Evolutionary conservation across 768 basidiomycete genomes (phyloP), one percentile per base, ranked within the genome.

Genomic region (Termitomyces eurrhizus): DNA sequence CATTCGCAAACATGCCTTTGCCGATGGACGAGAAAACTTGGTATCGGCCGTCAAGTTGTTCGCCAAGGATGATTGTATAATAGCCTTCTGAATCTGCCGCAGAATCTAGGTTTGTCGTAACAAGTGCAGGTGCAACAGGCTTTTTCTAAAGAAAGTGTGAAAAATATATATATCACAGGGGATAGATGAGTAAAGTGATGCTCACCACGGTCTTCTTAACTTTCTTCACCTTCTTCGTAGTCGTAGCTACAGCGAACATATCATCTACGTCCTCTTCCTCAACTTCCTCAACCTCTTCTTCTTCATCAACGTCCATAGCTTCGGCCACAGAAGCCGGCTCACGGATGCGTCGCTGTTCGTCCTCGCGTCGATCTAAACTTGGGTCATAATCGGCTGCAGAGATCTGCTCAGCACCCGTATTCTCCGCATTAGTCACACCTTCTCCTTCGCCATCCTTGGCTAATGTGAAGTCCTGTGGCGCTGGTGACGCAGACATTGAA

Each of bases 1-100:
- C 97, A 58, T 92, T 93, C 52, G 95, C 94, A 72, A 98, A 99
- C 96, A 99, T 99, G 52, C 97, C 97, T 72, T 96, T 95, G 18
- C 97, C 97, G n/a, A 98, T 80, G 52, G 86, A 92, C 52, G 93
- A 93, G 65, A 91, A 95, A 11, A 99, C 93, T 71, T 97, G 93
- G 70, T 98, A 99, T 45, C 90, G 84, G 32, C 88, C 85, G 68
- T 97, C 95, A 18, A 99, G 80, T 61, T 93, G 88, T 74, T 99
- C 97, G 48, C 96, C 97, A 16, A 98, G 85, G 55, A 95, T 93
- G 56, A 97, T 84, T 60, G 87, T 86, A 70, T 98, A 99, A 72
- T 98, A 98, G 0, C 97, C 97, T 74, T 99, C 97, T 0, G 90
- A 70, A 73, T 98, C 97, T 37, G 96, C 89, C 7, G 90, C 93